A percentile compares a stretch with the other conserved stretches of the same genome.
Conservation (phyloP, 164 flowering plant species). For the Umbilicus rupestris region DNA sequence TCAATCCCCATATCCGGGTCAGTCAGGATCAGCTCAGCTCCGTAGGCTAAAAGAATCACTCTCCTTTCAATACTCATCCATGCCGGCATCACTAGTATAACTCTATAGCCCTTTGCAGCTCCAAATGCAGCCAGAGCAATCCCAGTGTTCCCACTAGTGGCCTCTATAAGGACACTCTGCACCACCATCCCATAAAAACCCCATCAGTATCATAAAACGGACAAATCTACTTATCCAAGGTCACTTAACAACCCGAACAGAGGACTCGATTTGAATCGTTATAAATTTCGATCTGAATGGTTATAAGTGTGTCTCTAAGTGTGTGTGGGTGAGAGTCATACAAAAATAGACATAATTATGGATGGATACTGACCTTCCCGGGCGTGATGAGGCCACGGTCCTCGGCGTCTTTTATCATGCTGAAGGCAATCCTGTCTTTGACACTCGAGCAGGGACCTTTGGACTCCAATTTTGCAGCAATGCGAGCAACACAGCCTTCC, state of each 20-base stretch:
- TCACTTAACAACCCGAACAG: too few relatives aligned
- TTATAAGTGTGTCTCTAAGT: too few relatives aligned
- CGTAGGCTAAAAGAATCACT: constrained; percentile 58
- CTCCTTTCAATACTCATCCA: constrained; percentile 68
- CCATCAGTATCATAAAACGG: background rate
- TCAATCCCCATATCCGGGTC: constrained; percentile 66
- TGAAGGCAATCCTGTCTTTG: constrained; percentile 8
- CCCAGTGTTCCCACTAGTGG: constrained; percentile 83
- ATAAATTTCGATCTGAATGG: too few relatives aligned
- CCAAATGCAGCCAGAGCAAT: constrained; percentile 61
- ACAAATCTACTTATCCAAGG: too few relatives aligned
- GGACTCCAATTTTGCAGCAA: constrained; percentile 7
- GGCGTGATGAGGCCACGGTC: constrained; percentile 7
- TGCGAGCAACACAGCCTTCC: constrained; percentile 11
- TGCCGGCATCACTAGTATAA: constrained; percentile 69
- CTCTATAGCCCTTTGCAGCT: constrained; percentile 63
- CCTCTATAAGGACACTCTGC: constrained; percentile 72
- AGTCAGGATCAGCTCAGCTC: constrained; percentile 64
- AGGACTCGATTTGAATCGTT: too few relatives aligned
- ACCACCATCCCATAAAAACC: background rate
- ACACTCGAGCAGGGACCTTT: constrained; percentile 7
- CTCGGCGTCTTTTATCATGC: constrained; percentile 10
- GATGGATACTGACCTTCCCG: constrained; percentile 10
- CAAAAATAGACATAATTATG: too few relatives aligned
- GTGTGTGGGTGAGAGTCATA: too few relatives aligned